Conservation (phyloP, 2,329 filamentous ascomycete species). For the Exophiala oligosperma region DNA sequence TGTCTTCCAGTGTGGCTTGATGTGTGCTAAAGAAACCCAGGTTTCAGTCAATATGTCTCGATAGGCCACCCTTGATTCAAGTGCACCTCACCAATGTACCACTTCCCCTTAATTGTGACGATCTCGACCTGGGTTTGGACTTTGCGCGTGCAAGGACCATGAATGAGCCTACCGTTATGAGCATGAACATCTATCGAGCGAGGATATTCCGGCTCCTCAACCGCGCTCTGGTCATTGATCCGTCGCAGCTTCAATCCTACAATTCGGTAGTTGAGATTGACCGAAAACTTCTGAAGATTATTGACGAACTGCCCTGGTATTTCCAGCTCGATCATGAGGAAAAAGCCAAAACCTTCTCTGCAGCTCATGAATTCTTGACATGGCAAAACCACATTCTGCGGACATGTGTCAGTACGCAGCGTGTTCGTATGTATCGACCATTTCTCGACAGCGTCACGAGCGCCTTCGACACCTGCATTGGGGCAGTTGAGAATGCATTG, state of each 20-base stretch:
- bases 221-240: constrained; percentile 25
- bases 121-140: constrained; percentile 29
- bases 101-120: constrained; percentile 31
- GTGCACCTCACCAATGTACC: constrained; percentile 28
- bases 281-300: constrained; percentile 25
- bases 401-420: constrained; percentile 31
- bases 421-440: constrained; percentile 31
- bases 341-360: constrained; percentile 15
- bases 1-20: background rate
- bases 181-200: constrained; percentile 27
- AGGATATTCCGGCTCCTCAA: constrained; percentile 28
- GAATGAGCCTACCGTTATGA: constrained; percentile 29
- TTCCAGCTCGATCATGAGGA: constrained; percentile 24
- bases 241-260: constrained; percentile 25
- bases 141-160: constrained; percentile 21
- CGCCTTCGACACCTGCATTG: constrained; percentile 22
- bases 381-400: constrained; percentile 33
- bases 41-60: constrained; percentile 33
- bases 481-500: constrained; percentile 30
- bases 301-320: constrained; percentile 31
- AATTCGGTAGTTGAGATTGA: constrained; percentile 29
- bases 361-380: constrained; percentile 25
- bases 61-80: constrained; percentile 31
- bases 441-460: constrained; percentile 22
- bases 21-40: constrained; percentile 11